phyloP scores from a whole-genome alignment of 257 asterid genomes.

The Mentha longifolia region DNA sequence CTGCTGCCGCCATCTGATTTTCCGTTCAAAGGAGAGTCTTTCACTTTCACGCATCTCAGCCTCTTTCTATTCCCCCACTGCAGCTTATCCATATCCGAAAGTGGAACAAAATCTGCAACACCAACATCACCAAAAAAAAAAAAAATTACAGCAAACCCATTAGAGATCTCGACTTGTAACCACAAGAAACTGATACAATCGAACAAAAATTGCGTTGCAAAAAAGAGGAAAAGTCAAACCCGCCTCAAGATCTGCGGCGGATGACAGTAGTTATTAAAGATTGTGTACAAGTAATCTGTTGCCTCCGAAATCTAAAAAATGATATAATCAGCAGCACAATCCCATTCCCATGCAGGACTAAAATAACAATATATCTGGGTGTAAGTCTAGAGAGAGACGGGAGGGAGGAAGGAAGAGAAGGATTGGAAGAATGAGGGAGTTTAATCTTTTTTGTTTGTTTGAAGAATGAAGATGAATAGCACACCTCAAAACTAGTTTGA shows the following conservation, averaged over 20 bases:
- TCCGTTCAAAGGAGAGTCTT: conserved; percentile 54
- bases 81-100: conserved; percentile 56
- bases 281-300: neutral
- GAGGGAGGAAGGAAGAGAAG: neutral
- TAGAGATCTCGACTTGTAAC: conserved; percentile 35
- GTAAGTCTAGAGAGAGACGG: neutral
- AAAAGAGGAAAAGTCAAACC: conserved; percentile 39
- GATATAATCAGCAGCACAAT: conserved; percentile 32
- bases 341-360: conserved; percentile 34
- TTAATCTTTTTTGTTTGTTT: neutral
- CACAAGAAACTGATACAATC: conserved; percentile 2
- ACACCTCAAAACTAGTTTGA: neutral
- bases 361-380: neutral
- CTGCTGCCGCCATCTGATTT: conserved; percentile 50
- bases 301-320: conserved; percentile 27
- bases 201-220: neutral
- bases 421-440: conserved; percentile 26
- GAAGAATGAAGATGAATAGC: conserved; percentile 10
- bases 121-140: too few relatives aligned
- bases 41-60: conserved; percentile 69
- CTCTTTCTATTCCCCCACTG: conserved; percentile 93
- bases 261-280: conserved; percentile 10
- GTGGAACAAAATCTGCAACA: conserved; percentile 34
- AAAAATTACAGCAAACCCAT: conserved; percentile 25
- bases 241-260: conserved; percentile 54